Evolutionary conservation across 2,329 filamentous ascomycete genomes (phyloP), one percentile per base, ranked within the genome.

Genomic region (Fusarium duplospermum): DNA sequence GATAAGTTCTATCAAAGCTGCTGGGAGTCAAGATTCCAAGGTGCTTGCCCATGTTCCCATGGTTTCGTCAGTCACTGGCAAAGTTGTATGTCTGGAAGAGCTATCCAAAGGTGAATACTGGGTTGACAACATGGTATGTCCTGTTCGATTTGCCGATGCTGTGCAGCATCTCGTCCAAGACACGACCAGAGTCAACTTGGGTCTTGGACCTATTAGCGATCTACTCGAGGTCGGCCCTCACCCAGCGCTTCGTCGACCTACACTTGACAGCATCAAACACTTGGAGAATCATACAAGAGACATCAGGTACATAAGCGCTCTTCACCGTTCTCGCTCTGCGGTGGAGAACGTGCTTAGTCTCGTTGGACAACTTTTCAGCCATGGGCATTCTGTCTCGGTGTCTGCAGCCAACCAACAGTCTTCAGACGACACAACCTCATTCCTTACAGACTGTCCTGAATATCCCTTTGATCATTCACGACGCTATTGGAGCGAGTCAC

Each of bases 31-130:
- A n/a, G 38, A 42, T 9, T 18, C 38, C n/a, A 42, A 20, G 38
- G n/a, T 13, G 4, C 4, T 42, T 9, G n/a, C n/a, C 38, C 38
- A 3, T 20, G 38, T 66, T 33, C 45, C 29, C 13, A 67, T 67
- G 66, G 29, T 85, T 72, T 86, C 85, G 4, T 86, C 85, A 2
- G 78, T 86, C 0, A 76, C 83, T 2, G 84, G 84, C 18, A 78
- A 79, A 16, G 78, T 79, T 9, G 76, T 82, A 18, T 79, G 83
- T 16, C 81, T 79, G 9, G 78, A 73, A 3, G 81, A 82, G 52
- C 76, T 85, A 7, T 80, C 22, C 1, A 62, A 82, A 45, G 61
- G 81, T 1, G 71, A 76, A 4, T 84, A 86, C 77, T 85, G 84
- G 84, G 83, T 86, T 2, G 80, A 82, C 27, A 83, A 84, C 52